phyloP scores from a whole-genome alignment of 2,329 filamentous ascomycete species.

The Diplodia corticola region DNA sequence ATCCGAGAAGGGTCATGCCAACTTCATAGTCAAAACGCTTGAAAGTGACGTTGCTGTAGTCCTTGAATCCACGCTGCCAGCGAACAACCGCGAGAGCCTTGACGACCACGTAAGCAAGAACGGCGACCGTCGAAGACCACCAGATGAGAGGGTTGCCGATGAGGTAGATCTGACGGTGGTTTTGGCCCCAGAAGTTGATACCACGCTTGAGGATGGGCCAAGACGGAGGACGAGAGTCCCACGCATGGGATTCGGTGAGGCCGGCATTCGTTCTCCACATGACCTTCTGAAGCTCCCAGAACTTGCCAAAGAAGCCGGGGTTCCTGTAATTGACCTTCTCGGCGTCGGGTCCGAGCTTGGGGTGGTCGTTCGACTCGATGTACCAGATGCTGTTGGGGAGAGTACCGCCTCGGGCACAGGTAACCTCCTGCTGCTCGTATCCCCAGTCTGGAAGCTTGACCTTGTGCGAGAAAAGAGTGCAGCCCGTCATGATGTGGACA shows the following conservation, averaged over 20 bases:
- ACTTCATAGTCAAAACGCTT: conserved; percentile 98
- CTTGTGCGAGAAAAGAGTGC: conserved; percentile 95
- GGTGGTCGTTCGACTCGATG: conserved; percentile 86
- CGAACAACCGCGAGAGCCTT: conserved; percentile 84
- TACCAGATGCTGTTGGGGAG: conserved; percentile 98
- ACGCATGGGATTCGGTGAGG: conserved; percentile 92
- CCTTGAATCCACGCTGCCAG: conserved; percentile 90
- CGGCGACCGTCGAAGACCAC: conserved; percentile 81
- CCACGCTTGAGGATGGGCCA: conserved; percentile 92
- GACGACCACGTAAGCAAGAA: conserved; percentile 76
- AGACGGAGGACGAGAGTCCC: conserved; percentile 91
- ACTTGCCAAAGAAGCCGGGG: conserved; percentile 95
- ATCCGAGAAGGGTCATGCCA: conserved; percentile 84
- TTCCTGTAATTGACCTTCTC: conserved; percentile 96
- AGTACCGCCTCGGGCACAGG: conserved; percentile 86
- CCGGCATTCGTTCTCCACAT: conserved; percentile 99
- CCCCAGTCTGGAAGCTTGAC: conserved; percentile 98
- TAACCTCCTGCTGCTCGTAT: conserved; percentile 98
- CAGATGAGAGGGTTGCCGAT: conserved; percentile 93
- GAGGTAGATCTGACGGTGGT: conserved; percentile 93
- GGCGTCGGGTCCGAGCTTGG: conserved; percentile 68
- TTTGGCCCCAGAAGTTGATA: conserved; percentile 98
- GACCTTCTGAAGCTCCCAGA: conserved; percentile 93
- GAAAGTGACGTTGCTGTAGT: conserved; percentile 80
- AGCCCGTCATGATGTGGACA: conserved; percentile 95